Evolutionary conservation across 371 early-diverging fungal species (phyloP).

Genomic region (Syncephalastrum contaminatum): DNA sequence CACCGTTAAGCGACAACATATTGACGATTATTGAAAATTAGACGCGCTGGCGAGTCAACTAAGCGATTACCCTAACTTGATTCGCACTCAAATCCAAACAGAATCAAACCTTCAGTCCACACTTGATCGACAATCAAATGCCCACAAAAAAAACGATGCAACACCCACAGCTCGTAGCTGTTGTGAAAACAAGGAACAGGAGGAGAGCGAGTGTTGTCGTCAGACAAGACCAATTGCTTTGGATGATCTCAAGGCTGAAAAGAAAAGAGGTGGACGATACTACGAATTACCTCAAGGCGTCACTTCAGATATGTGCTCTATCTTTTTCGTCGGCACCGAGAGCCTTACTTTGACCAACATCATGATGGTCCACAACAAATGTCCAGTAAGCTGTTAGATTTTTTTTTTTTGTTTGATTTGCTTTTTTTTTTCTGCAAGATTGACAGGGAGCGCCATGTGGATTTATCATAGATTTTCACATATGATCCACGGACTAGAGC

Average conservation of each 20-base stretch:
- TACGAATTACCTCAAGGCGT: conserved; percentile 52
- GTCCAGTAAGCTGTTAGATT: conserved; percentile 36
- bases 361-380: conserved; percentile 74
- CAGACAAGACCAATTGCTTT: conserved; percentile 8
- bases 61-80: conserved; percentile 33
- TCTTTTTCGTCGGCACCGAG: conserved; percentile 85
- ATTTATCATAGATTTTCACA: conserved; percentile 46
- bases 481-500: conserved; percentile 62
- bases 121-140: neutral
- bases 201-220: neutral
- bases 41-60: conserved; percentile 12
- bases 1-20: neutral
- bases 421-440: neutral
- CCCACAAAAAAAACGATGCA: neutral
- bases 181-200: conserved; percentile 9
- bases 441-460: neutral
- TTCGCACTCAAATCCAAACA: conserved; percentile 53
- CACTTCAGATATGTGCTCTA: conserved; percentile 54
- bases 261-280: conserved; percentile 46
- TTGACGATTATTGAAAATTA: neutral
- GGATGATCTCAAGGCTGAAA: conserved; percentile 17
- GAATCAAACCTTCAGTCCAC: conserved; percentile 45
- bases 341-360: conserved; percentile 85
- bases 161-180: neutral
- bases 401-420: conserved; percentile 2